A percentile compares a stretch with the other conserved stretches of the same genome.
These are phyloP conservation scores for Aspergillus saccharolyticus DNA, from an alignment of 495 filamentous ascomycete species.

Conservation along the genomic window DNA sequence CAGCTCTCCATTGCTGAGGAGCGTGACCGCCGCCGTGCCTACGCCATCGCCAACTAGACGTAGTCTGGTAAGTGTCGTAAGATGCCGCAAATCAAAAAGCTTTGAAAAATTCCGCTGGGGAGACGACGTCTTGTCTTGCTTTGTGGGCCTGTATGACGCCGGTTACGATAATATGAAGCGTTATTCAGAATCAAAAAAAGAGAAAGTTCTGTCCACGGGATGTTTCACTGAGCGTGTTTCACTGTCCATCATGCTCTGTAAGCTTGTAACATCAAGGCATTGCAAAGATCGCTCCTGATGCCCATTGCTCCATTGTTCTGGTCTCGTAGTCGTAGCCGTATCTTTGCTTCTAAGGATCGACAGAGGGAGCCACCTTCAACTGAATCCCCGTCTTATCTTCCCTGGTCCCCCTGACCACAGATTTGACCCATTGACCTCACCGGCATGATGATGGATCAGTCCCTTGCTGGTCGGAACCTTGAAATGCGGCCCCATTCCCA, in stretches of 20 bases:
- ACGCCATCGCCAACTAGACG: constrained; percentile 61
- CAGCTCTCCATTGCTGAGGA: constrained; percentile 94
- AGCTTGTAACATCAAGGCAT: constrained; percentile 30
- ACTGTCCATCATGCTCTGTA: constrained; percentile 26
- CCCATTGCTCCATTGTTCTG: no score
- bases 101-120: constrained; percentile 32
- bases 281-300: constrained; percentile 2
- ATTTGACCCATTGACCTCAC: not conserved
- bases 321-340: not conserved
- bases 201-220: constrained; percentile 18
- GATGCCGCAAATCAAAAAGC: constrained; percentile 23
- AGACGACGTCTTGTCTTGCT: constrained; percentile 41
- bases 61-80: constrained; percentile 28
- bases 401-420: no score
- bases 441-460: not conserved
- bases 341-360: no score
- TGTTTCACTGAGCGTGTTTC: constrained; percentile 8
- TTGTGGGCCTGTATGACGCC: constrained; percentile 38
- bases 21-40: constrained; percentile 88
- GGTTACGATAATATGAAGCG: constrained; percentile 20
- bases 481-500: not conserved
- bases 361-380: no score
- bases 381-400: not conserved
- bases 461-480: not conserved
- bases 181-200: constrained; percentile 16